phyloP scores from a whole-genome alignment of 2,329 filamentous ascomycete species.

The Tolypocladium pustulatum region DNA sequence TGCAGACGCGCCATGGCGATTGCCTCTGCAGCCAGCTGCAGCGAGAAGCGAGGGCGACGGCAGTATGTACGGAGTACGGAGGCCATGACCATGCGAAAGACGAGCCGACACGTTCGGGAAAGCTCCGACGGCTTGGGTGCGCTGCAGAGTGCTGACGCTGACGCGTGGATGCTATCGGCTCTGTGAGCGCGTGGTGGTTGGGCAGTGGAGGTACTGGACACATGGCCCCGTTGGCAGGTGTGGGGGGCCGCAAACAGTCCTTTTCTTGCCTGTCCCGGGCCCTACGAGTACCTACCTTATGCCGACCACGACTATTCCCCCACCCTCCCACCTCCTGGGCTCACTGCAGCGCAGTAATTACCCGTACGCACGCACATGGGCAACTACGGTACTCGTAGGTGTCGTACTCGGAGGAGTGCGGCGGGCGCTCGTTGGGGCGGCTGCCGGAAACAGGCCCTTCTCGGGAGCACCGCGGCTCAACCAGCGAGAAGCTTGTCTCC shows the following conservation, averaged over 20 bases:
- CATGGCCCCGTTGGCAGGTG: neutral
- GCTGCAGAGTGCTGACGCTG: neutral
- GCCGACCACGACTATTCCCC: neutral
- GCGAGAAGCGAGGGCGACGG: neutral
- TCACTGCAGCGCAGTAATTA: too few species aligned
- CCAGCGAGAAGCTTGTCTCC: constrained; percentile 2
- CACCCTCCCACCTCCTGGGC: neutral
- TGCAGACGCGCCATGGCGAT: neutral
- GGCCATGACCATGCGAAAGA: neutral
- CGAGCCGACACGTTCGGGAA: neutral
- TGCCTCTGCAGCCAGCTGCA: neutral
- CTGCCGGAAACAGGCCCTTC: constrained; percentile 5
- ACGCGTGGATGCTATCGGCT: neutral
- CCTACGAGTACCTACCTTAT: neutral
- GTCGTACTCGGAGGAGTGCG: too few species aligned
- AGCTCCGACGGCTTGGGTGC: neutral
- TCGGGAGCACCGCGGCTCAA: constrained; percentile 9
- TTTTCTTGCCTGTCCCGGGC: neutral
- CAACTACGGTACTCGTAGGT: too few species aligned
- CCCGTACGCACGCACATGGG: too few species aligned
- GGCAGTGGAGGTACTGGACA: neutral
- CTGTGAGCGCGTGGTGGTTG: neutral
- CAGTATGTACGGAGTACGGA: neutral
- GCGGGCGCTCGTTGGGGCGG: neutral
- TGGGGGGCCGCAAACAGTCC: neutral